These are phyloP conservation scores for Phytophthora litchii DNA, from an alignment of 352 stramenopile species.

Conservation along the genomic window DNA sequence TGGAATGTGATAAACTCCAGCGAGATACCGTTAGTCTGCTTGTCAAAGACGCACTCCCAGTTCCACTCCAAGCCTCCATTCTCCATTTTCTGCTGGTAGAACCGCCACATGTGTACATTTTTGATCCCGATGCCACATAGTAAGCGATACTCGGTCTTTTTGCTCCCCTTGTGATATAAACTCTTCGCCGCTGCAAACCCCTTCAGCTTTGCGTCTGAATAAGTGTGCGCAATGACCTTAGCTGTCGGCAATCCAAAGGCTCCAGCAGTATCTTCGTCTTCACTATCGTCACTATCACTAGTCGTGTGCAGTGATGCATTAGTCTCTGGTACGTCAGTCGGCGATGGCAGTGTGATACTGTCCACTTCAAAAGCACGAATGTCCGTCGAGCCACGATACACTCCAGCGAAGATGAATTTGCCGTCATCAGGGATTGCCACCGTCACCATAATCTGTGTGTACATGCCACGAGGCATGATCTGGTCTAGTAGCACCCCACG, in stretches of 20 bases:
- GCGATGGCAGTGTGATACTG: conserved; percentile 69
- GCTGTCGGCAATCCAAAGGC: conserved; percentile 53
- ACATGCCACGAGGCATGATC: conserved; percentile 80
- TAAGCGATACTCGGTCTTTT: conserved; percentile 74
- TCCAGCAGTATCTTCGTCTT: conserved; percentile 32
- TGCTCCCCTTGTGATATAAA: conserved; percentile 46
- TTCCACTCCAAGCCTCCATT: conserved; percentile 39
- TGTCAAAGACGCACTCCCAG: conserved; percentile 89
- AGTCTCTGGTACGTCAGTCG: conserved; percentile 20
- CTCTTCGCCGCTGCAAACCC: conserved; percentile 82
- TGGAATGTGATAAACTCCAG: conserved; percentile 84
- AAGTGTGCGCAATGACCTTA: conserved; percentile 65
- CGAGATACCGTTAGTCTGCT: conserved; percentile 87
- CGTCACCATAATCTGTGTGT: conserved; percentile 84
- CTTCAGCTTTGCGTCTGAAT: conserved; percentile 85
- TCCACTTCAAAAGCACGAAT: conserved; percentile 85
- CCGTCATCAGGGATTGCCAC: conserved; percentile 77
- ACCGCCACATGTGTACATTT: conserved; percentile 87
- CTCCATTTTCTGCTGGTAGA: conserved; percentile 54
- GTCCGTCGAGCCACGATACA: conserved; percentile 87
- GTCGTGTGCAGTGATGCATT: conserved; percentile 6
- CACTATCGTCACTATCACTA: conserved; percentile 34
- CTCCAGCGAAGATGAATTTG: conserved; percentile 87
- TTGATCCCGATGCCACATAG: conserved; percentile 88
- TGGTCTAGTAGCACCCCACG: conserved; percentile 82